Evolutionary conservation across 306 rosid genomes (phyloP).

Genomic region (Inga leiocalycina): DNA sequence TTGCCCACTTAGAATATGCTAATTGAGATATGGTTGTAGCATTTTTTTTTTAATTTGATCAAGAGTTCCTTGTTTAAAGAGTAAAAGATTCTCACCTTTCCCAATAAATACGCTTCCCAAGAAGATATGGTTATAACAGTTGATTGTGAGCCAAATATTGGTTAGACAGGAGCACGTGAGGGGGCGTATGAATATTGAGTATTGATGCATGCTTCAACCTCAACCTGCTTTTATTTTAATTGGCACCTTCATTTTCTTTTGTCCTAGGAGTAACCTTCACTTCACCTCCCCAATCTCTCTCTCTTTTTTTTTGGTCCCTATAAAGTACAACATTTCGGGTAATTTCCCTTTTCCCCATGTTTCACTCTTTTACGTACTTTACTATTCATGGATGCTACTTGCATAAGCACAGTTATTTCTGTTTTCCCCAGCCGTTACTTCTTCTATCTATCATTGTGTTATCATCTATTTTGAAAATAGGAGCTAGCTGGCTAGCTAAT

Average conservation of each 20-base stretch:
- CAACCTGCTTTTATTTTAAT: slow-evolving; percentile 15
- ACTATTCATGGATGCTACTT: not conserved
- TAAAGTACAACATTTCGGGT: not conserved
- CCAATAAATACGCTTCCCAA: too few species aligned
- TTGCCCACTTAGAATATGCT: not conserved
- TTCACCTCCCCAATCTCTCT: slow-evolving; percentile 15
- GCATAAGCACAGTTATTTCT: not conserved
- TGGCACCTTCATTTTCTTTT: slow-evolving; percentile 15
- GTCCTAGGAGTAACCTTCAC: slow-evolving; percentile 39
- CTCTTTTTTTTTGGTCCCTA: not conserved
- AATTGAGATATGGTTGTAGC: slow-evolving; percentile 1
- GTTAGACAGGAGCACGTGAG: slow-evolving; percentile 43
- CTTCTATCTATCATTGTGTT: not conserved
- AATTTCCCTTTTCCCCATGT: not conserved
- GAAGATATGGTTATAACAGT: not conserved
- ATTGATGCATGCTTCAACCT: not conserved
- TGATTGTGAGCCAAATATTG: slow-evolving; percentile 23
- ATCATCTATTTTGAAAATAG: not conserved
- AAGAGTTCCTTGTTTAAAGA: too few species aligned
- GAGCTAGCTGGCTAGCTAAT: not conserved
- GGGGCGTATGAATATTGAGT: not conserved
- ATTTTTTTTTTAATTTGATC: too few species aligned
- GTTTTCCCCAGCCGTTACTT: not conserved
- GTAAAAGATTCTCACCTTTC: too few species aligned
- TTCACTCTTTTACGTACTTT: not conserved